A percentile compares a stretch with the other conserved stretches of the same genome.
Conservation (phyloP, 1,139 yeast genomes). For the Kodamaea suecica region DNA sequence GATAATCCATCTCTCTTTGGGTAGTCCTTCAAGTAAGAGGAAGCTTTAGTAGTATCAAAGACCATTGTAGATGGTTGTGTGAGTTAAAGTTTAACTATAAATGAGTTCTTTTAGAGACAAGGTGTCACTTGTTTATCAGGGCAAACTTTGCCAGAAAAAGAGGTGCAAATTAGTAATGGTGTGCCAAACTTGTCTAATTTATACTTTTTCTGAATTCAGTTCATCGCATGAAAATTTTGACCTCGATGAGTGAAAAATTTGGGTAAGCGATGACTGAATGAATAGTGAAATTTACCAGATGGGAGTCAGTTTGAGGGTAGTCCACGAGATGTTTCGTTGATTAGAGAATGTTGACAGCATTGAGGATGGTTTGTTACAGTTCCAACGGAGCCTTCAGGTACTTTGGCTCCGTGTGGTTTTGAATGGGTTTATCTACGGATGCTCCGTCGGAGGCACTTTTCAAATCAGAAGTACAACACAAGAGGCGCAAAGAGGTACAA, state of each 20-base stretch:
- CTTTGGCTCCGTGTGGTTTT: too few species aligned
- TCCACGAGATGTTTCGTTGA: too few species aligned
- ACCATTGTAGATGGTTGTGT: conserved; percentile 24
- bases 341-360: too few species aligned
- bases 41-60: conserved; percentile 62
- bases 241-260: conserved; percentile 5
- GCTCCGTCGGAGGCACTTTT: too few species aligned
- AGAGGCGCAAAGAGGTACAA: too few species aligned
- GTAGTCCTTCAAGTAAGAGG: conserved; percentile 64
- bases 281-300: too few species aligned
- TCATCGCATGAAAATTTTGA: conserved; percentile 13
- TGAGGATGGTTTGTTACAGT: too few species aligned
- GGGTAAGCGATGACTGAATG: background rate
- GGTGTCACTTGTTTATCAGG: conserved; percentile 21
- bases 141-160: conserved; percentile 47
- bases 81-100: background rate
- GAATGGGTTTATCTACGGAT: too few species aligned
- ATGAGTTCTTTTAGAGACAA: conserved; percentile 2
- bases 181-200: conserved; percentile 6
- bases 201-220: conserved; percentile 5
- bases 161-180: conserved; percentile 11
- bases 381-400: too few species aligned
- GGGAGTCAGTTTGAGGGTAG: too few species aligned
- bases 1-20: conserved; percentile 80
- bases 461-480: too few species aligned